Evolutionary conservation across 768 basidiomycete species (phyloP), one percentile per base, ranked within the genome.

Genomic region (Suillus cothurnatus): DNA sequence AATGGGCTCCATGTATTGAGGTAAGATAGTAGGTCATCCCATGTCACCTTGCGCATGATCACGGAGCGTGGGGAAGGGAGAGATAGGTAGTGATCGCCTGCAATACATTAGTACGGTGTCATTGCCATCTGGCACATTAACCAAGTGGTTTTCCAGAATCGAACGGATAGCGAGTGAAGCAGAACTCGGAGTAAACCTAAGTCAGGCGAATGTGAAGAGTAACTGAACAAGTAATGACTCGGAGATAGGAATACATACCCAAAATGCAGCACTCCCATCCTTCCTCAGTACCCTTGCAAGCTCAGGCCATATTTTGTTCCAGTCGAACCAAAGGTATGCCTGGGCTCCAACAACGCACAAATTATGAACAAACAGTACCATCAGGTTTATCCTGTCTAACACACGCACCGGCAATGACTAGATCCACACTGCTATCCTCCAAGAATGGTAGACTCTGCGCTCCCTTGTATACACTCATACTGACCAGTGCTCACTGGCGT

Each of bases 251-350:
- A 19, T 39, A 74, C 83, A 47, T 65, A 91, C 92, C 88, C 91
- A 93, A 70, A 88, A 88, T 6, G 90, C 91, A 14, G 86, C 86
- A 1, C 85, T 88, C 3, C 91, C 93, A 19, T 85, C 82, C 9
- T 79, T 81, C 58, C 84, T 80, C 49, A 94, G 76, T 8, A 90
- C 82, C 4, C 89, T 80, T 14, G 81, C 79, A 0, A 86, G 78
- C 74, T 93, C 89, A 4, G 83, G 84, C 91, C 92, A 94, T 8
- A 90, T 80, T 69, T 83, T 85, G 7, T 76, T 73, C 84, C 88
- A 91, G 69, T 93, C 82, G 71, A 94, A 94, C 92, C 92, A 93
- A 71, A 94, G 93, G 3, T 86, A 86, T 0, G 92, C 87, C 76
- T 92, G 92, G 1, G 90, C 92, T 92, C 58, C 19, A 59, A 14